Conservation (phyloP, 768 basidiomycete species). For the Sarcomyxa edulis region DNA sequence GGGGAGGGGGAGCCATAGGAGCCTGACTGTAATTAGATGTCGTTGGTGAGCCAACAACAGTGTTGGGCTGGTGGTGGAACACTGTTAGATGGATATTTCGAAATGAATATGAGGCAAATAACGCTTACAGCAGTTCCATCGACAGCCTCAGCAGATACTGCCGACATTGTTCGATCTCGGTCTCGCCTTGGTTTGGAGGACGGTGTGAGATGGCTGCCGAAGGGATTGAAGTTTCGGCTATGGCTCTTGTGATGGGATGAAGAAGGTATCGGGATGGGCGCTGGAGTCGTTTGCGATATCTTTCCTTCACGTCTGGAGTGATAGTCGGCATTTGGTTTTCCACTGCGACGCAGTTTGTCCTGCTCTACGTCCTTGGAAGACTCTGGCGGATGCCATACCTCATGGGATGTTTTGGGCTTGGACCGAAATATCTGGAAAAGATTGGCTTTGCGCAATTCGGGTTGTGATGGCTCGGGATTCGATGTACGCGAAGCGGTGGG, state of each 20-base stretch:
- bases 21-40: conserved; percentile 61
- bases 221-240: conserved; percentile 51
- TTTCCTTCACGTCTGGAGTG: background rate
- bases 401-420: conserved; percentile 5
- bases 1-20: conserved; percentile 47
- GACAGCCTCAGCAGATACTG: conserved; percentile 71
- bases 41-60: conserved; percentile 70
- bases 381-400: conserved; percentile 16
- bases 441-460: conserved; percentile 32
- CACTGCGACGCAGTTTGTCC: conserved; percentile 7
- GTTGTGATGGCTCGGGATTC: conserved; percentile 30
- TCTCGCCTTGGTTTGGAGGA: no score
- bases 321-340: conserved; percentile 8
- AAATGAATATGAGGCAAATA: conserved; percentile 8
- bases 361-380: conserved; percentile 13
- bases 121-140: conserved; percentile 74
- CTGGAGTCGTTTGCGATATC: background rate
- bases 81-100: no score
- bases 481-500: conserved; percentile 34
- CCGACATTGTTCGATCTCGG: conserved; percentile 65
- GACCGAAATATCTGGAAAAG: no score
- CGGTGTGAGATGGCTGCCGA: conserved; percentile 55
- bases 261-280: conserved; percentile 20
- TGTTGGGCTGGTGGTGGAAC: conserved; percentile 59
- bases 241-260: conserved; percentile 31